Conservation (phyloP, 345 rosid genomes). For the Boechera stricta region DNA sequence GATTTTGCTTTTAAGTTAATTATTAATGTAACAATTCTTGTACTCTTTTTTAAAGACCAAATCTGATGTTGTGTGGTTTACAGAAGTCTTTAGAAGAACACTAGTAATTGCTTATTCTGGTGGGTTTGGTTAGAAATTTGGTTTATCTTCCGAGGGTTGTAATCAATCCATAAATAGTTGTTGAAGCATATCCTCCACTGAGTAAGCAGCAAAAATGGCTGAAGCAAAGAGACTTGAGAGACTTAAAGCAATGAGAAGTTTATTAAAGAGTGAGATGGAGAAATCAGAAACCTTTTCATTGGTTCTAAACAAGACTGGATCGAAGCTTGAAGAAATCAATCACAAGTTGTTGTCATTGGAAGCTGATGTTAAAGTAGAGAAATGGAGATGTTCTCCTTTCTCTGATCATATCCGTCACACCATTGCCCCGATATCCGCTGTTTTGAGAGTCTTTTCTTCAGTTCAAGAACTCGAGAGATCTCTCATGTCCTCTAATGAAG, state of each 20-base stretch:
- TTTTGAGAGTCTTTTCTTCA: slow-evolving; percentile 52
- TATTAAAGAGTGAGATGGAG: slow-evolving; percentile 60
- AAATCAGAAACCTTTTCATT: slow-evolving; percentile 59
- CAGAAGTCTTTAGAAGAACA: background rate
- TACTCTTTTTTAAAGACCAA: slow-evolving; percentile 17
- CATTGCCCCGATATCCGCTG: slow-evolving; percentile 65
- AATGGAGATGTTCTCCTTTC: slow-evolving; percentile 49
- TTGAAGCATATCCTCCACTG: slow-evolving; percentile 17
- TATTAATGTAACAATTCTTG: slow-evolving; percentile 24
- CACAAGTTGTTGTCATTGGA: slow-evolving; percentile 52
- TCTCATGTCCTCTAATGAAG: slow-evolving; percentile 41
- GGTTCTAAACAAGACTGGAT: slow-evolving; percentile 50
- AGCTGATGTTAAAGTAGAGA: slow-evolving; percentile 50
- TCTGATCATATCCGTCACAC: slow-evolving; percentile 60
- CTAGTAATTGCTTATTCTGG: slow-evolving; percentile 31
- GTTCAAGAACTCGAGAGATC: slow-evolving; percentile 61
- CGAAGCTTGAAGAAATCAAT: slow-evolving; percentile 50
- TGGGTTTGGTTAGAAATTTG: slow-evolving; percentile 47
- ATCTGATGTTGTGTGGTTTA: slow-evolving; percentile 21
- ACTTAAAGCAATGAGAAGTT: slow-evolving; percentile 54
- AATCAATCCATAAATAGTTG: slow-evolving; percentile 14
- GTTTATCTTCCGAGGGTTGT: slow-evolving; percentile 32
- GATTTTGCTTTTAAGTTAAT: slow-evolving; percentile 43
- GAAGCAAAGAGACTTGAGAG: slow-evolving; percentile 46
- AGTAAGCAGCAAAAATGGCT: slow-evolving; percentile 45